Conservation (phyloP, 441 rosid species). For the Eutrema salsugineum region DNA sequence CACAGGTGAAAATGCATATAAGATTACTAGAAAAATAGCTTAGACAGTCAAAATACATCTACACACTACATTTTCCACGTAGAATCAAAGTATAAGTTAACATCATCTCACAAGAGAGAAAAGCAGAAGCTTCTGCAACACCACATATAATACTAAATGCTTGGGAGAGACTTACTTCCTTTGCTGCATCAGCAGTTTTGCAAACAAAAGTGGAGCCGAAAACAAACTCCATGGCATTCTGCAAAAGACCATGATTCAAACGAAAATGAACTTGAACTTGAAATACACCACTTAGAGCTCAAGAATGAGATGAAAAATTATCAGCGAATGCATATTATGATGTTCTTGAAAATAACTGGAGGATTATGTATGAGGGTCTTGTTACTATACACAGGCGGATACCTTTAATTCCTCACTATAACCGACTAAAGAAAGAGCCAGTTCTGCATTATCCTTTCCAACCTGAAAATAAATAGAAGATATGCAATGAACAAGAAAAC, state of each 20-base stretch:
- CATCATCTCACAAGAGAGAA: not conserved
- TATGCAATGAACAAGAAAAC: not conserved
- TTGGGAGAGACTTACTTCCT: conserved; percentile 62
- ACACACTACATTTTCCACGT: not conserved
- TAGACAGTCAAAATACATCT: not conserved
- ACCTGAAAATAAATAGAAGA: conserved; percentile 46
- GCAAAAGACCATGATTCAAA: conserved; percentile 25
- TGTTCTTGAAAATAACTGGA: conserved; percentile 1
- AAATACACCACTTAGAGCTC: not conserved
- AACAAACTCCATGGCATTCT: conserved; percentile 94
- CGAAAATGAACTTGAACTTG: not conserved
- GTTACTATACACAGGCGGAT: not conserved
- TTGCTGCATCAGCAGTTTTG: conserved; percentile 80
- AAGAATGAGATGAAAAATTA: not conserved
- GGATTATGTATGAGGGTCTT: not conserved
- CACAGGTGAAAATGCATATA: not conserved
- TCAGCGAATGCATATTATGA: not conserved
- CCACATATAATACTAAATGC: not conserved
- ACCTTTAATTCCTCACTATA: conserved; percentile 80
- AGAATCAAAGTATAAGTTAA: not conserved
- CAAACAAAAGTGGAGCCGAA: conserved; percentile 97
- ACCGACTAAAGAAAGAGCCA: conserved; percentile 93
- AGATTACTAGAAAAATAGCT: not conserved
- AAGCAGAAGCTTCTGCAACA: not conserved
- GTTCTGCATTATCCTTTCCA: conserved; percentile 87